Conservation (phyloP, 2,329 filamentous ascomycete species). For the Epicoccum sorghinum region DNA sequence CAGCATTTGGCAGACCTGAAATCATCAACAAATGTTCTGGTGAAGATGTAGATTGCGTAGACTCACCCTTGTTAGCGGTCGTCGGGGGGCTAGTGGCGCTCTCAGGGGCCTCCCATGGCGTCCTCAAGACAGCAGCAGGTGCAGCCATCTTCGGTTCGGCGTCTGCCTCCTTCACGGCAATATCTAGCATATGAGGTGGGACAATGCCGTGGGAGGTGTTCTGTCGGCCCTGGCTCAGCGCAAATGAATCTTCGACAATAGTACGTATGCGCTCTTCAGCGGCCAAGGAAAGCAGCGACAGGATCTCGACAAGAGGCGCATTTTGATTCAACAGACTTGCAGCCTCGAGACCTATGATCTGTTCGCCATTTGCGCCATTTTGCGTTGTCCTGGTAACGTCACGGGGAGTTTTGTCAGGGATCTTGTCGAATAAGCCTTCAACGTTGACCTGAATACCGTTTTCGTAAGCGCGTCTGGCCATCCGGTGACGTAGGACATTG, state of each 20-base stretch:
- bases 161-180: conserved; percentile 64
- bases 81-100: conserved; percentile 61
- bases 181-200: conserved; percentile 75
- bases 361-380: conserved; percentile 65
- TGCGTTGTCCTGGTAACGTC: conserved; percentile 47
- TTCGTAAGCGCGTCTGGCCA: conserved; percentile 64
- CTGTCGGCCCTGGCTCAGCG: conserved; percentile 73
- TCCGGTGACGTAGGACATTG: conserved; percentile 60
- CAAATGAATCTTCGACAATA: conserved; percentile 77
- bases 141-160: conserved; percentile 47
- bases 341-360: conserved; percentile 61
- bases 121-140: conserved; percentile 47
- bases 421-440: conserved; percentile 58
- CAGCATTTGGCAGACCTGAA: conserved; percentile 44
- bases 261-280: conserved; percentile 79
- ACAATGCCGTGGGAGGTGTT: conserved; percentile 80
- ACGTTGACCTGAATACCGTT: conserved; percentile 65
- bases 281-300: conserved; percentile 81
- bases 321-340: conserved; percentile 72
- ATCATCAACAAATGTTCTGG: conserved; percentile 12
- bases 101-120: conserved; percentile 52
- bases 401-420: conserved; percentile 38
- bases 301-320: conserved; percentile 77
- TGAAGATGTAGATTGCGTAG: not conserved
- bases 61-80: conserved; percentile 48